Base-by-base conservation (phyloP, 345 rosid species). In the Jatropha curcas region DNA sequence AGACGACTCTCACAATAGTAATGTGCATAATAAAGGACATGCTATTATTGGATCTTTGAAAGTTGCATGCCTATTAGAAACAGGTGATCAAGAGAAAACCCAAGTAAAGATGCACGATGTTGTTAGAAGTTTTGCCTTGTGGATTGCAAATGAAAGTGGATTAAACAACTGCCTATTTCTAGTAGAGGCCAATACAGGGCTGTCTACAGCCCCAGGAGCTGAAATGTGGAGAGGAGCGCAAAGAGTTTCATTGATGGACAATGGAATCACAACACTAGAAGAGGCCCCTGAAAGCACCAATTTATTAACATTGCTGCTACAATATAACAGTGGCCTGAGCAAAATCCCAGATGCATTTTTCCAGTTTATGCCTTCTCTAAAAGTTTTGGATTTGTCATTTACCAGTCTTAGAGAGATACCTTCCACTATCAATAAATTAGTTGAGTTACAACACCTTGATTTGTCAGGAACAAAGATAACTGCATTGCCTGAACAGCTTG, bases 371-470 rank as follows among this genome's bases (percentile, higher is more conserved):
- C 78, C 87, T 48, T 24, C 59, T 73, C 78, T 84, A 67, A 58
- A 1, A 68, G 83, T 76, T 51, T 66, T 81, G 76, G 77, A 84
- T 58, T 67, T 84, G 35, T 84, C 84, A 1, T 0, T 0, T 8
- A 82, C 89, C 57, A 76, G 84, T 73, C 76, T 86, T 57, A 78
- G 77, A 58, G 84, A 80, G 71, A 60, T 86, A 67, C 89, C 89
- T 28, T 10, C 33, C 41, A 80, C 86, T 45, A 82, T 86, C 45
- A 50, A 57, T 57, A 37, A 79, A 63, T 71, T 84, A 56, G 81
- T 65, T 51, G 85, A 81, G 81, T 68, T 86, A 72, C 73, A 48
- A 67, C 78, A 80, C 65, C 76, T 86, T 53, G 76, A 79, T 55
- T 65, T 86, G 69, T 71, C 85, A 8, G 86, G 83, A 65, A 86